Evolutionary conservation across 2,329 filamentous ascomycete species (phyloP).

Genomic region (Seiridium cupressi): DNA sequence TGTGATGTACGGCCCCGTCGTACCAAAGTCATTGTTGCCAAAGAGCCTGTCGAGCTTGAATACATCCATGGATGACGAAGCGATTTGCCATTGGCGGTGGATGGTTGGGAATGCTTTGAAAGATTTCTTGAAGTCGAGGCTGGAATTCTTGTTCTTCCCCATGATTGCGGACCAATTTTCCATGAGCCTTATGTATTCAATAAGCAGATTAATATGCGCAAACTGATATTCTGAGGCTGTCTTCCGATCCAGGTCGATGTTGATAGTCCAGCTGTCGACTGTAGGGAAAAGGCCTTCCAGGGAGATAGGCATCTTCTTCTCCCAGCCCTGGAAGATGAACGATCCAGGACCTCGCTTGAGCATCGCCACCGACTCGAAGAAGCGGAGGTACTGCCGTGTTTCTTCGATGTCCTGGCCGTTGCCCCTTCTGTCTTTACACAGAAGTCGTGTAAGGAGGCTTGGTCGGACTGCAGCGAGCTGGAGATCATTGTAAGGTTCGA

Average conservation of each 20-base stretch:
- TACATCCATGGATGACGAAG: slow-evolving; percentile 24
- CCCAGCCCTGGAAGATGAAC: slow-evolving; percentile 18
- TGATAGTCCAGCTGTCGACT: slow-evolving; percentile 21
- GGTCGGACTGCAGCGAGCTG: neutral
- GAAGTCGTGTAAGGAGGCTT: neutral
- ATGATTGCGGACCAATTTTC: slow-evolving; percentile 9
- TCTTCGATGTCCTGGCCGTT: slow-evolving; percentile 14
- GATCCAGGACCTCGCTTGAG: slow-evolving; percentile 25
- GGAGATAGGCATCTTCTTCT: slow-evolving; percentile 9
- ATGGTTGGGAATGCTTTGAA: neutral
- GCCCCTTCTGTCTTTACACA: neutral
- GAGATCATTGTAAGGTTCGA: neutral
- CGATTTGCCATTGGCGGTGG: slow-evolving; percentile 18
- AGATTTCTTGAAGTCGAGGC: neutral
- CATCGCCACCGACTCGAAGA: slow-evolving; percentile 25
- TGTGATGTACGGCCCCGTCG: slow-evolving; percentile 11
- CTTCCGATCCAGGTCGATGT: slow-evolving; percentile 15
- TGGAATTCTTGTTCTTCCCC: neutral
- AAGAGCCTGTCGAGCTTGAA: slow-evolving; percentile 19
- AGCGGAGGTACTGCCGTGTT: slow-evolving; percentile 17
- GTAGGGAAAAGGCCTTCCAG: slow-evolving; percentile 24
- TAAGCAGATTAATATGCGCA: slow-evolving; percentile 18
- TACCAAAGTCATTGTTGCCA: slow-evolving; percentile 12
- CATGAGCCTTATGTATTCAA: slow-evolving; percentile 16
- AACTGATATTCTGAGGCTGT: slow-evolving; percentile 19